Evolutionary conservation across 306 rosid species (phyloP), one percentile per base, ranked within the genome.

Genomic region (Corylus heterophylla): DNA sequence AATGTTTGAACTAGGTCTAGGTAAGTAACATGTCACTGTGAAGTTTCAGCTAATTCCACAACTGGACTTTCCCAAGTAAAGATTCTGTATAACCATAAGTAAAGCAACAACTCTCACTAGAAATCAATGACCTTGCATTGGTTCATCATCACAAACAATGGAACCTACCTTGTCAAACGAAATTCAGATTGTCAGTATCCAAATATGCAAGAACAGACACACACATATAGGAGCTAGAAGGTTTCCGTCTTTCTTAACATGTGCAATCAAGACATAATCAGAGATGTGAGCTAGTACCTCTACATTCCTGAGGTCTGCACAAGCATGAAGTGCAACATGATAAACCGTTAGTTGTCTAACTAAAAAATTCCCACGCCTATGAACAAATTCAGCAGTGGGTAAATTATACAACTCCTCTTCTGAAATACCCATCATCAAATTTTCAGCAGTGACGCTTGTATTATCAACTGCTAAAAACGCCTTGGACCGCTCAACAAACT

Each of bases 331-430:
- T 42, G 99, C 99, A 78, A 85, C 84, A 76, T 95, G 99, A 88
- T 93, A 93, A 55, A 89, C 83, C 0, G 93, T 81, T 45, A 93
- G 84, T 48, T 73, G 76, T 84, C 83, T 83, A 56, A 3, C 20
- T 79, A 93, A 11, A 89, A 90, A 93, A 55, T 81, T 85, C 52
- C 83, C 89, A 47, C 94, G 96, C 71, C 91, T 88, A 63, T 87
- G 7, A 85, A 78, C 75, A 83, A 83, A 93, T 59, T 95, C 99
- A 11, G 94, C 94, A 3, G 98, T 93, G 47, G 99, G 99, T 79
- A 93, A 69, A 83, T 91, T 95, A 86, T 95, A 95, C 76, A 93
- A 73, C 87, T 95, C 99, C 86, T 95, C 99, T 69, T 92, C 96
- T 48, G 89, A 73, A 73, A 95, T 86, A 75, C 93, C 92, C 87